Base-by-base conservation (phyloP, 768 basidiomycete genomes). In the Coprinopsis cinerea region DNA sequence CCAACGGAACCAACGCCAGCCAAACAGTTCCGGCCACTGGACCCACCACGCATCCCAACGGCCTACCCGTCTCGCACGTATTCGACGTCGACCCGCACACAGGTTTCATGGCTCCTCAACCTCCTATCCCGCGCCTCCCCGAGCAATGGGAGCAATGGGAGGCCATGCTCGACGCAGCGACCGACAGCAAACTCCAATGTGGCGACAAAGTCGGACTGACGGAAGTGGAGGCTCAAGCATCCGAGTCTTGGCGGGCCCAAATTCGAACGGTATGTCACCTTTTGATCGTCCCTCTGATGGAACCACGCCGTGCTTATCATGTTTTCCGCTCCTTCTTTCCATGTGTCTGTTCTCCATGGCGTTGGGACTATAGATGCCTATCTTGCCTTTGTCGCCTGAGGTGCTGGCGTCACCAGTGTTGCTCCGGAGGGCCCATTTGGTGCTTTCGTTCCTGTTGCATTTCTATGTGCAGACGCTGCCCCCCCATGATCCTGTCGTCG, bases 11-110 rank as follows among this genome's bases (percentile, higher is more conserved):
- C 25, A 17, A 28, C 51, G 27, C 36, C 24, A 20, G 24, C 37
- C 1, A n/a, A n/a, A n/a, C n/a, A n/a, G n/a, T n/a, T n/a, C n/a
- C n/a, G n/a, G n/a, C 35, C 36, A 32, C 45, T 23, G 47, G 25
- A 36, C n/a, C 23, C 34, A 37, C 25, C 26, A 20, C 15, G 2
- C 28, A 20, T 20, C 40, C 42, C 15, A 46, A 39, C 43, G 34
- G 79, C 81, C 13, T 75, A 79, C 48, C 81, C 80, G 53, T 51
- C 9, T 81, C 83, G 2, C 83, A 87, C 54, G 87, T 89, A 67
- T 98, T 92, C 71, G 92, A 97, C 63, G 88, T 98, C 52, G 92
- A 94, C 63, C 83, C 85, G 9, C 73, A 82, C 14, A 91, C 92
- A 0, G 94, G 95, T 0, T 97, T 98, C 65, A 85, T 97, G 81